Evolutionary conservation across 2,329 filamentous ascomycete species (phyloP), one percentile per base, ranked within the genome.

Genomic region (Verticillium nubilum): DNA sequence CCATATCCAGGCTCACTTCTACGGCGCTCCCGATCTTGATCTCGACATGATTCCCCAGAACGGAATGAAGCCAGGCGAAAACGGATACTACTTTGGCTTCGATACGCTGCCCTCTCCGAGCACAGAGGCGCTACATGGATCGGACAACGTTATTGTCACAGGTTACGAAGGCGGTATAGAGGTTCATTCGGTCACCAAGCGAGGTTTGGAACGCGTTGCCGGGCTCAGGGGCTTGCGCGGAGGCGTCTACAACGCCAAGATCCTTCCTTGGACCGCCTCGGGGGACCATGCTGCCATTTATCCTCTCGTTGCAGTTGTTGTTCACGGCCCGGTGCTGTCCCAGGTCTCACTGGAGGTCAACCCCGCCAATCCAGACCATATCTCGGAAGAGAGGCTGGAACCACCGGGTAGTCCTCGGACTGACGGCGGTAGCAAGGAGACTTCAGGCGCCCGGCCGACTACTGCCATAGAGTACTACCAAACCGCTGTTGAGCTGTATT

Each of bases 401-500:
- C 27, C 27, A 4, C 27, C 25, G 4, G 68, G 74, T 58, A 75
- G 77, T 58, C 73, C 78, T 57, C 72, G 77, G 65, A 71, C 74
- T 4, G 73, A 75, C 23, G 69, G 69, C 59, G 68, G 73, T 42
- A 76, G 72, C 64, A 73, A 74, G 64, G 74, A 73, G 52, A 69
- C 67, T 53, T 66, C 67, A 59, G 67, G 72, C 58, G 74, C 67
- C 33, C 75, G 73, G 58, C 65, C 69, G 58, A 61, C 69, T 42
- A 65, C 75, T 42, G 66, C 71, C 5, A 78, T 87, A 60, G 82
- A 85, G 56, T 81, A 82, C 54, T 96, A 94, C 68, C 92, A 96
- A 73, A 97, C 93, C 0, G 88, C 89, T 0, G 91, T 97, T 5
- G 92, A 97, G 66, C 79, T 98, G 0, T 96, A 94, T 73, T 97